phyloP scores from a whole-genome alignment of 1,284 basidiomycete species.

The Butyriboletus appendiculatus region DNA sequence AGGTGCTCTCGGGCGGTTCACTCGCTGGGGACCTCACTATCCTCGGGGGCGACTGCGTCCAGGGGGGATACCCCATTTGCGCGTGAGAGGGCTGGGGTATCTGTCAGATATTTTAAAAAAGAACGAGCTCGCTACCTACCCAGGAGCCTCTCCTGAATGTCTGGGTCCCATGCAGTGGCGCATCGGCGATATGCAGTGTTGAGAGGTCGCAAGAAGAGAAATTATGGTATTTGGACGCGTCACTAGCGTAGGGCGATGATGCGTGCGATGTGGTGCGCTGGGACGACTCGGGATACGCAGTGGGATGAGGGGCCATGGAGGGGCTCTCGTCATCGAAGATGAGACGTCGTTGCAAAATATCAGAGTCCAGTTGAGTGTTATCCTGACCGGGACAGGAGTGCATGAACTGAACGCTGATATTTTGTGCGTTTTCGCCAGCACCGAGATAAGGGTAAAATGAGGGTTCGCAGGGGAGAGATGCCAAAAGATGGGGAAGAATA shows the following conservation, averaged over 20 bases:
- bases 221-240: conserved; percentile 12
- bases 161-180: conserved; percentile 15
- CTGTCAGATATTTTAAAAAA: conserved; percentile 19
- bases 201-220: conserved; percentile 15
- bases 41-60: conserved; percentile 17
- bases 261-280: conserved; percentile 33
- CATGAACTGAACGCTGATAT: conserved; percentile 37
- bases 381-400: conserved; percentile 26
- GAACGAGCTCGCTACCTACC: conserved; percentile 16
- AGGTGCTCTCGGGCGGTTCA: conserved; percentile 34
- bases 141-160: conserved; percentile 27
- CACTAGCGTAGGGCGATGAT: conserved; percentile 18
- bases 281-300: conserved; percentile 34
- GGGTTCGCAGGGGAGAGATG: conserved; percentile 19
- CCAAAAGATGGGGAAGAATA: conserved; percentile 21
- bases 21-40: conserved; percentile 31
- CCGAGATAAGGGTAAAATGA: conserved; percentile 21
- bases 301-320: conserved; percentile 1
- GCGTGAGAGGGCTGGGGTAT: conserved; percentile 20
- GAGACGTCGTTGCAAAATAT: conserved; percentile 26
- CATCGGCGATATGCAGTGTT: conserved; percentile 13
- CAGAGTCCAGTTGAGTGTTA: conserved; percentile 28
- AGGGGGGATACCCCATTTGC: conserved; percentile 18
- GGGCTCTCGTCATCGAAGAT: conserved; percentile 7
- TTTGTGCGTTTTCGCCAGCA: conserved; percentile 18